Base-by-base conservation (phyloP, 805 yeast species). In the Saccharomyces kudriavzevii region DNA sequence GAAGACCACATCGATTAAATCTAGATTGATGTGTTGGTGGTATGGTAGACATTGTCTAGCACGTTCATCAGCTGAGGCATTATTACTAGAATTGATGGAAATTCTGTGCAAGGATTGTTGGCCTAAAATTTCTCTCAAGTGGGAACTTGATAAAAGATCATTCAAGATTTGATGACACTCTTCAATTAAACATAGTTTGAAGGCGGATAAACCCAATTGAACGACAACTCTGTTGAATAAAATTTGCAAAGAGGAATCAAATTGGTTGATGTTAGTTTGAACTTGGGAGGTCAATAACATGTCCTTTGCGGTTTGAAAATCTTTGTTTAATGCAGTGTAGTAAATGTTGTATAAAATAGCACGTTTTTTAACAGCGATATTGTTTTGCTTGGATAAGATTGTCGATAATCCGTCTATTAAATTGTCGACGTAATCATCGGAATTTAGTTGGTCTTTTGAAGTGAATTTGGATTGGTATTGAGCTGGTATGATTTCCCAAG, bases 11-110 rank as follows among this genome's bases (percentile, higher is more conserved):
- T 94, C 99, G 60, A 94, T 79, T 65, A 94, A 82, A 77, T 95
- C 98, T 63, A 92, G 77, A 74, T 94, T 94, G 71, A 94, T 92
- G 74, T 94, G 99, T 87, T 89, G 90, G 75, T 94, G 99, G 85
- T 87, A 94, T 55, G 99, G 99, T 69, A 94, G 78, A 69, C 90
- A 80, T 69, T 91, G 84, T 73, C 85, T 92, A 49, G 68, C 71
- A 56, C 64, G 66, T 45, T 65, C 62, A 45, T 65, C 64, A 31
- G 64, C 58, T 35, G 56, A 59, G 20, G 63, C 56, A 60, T 50
- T 68, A 65, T 60, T 66, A 66, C 68, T 75, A 25, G 50, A 74
- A 57, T 68, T 70, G 63, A 78, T 81, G 52, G 80, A 76, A 69
- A 79, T 84, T 72, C 90, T 85, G 69, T 85, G 85, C 64, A 81